Evolutionary conservation across 1,284 basidiomycete species (phyloP).

Genomic region (Ustilago cynodontis): DNA sequence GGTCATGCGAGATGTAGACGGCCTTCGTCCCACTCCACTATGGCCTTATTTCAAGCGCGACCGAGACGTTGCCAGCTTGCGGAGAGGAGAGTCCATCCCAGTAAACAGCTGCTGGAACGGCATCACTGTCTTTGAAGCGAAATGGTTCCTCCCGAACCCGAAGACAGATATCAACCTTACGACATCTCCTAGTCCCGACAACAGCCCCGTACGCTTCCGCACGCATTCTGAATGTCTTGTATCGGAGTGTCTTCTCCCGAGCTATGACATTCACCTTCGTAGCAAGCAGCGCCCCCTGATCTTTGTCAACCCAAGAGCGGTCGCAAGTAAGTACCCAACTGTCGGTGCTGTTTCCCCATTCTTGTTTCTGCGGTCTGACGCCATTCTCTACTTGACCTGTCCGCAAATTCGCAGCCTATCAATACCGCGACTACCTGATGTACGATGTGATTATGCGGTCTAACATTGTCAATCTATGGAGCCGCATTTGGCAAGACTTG

Average conservation of each 20-base stretch:
- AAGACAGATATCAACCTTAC: neutral
- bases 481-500: conserved; percentile 55
- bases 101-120: conserved; percentile 77
- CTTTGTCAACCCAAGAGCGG: conserved; percentile 72
- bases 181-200: conserved; percentile 60
- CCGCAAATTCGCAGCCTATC: conserved; percentile 30
- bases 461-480: conserved; percentile 55
- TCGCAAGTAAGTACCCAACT: conserved; percentile 20
- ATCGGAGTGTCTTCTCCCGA: conserved; percentile 75
- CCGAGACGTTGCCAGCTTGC: conserved; percentile 70
- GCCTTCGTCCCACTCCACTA: conserved; percentile 66
- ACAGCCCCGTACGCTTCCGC: conserved; percentile 73
- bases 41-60: conserved; percentile 75
- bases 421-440: conserved; percentile 48
- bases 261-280: conserved; percentile 73
- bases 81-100: conserved; percentile 64
- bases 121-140: conserved; percentile 73
- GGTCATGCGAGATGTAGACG: conserved; percentile 51
- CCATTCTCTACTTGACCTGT: neutral
- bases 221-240: conserved; percentile 73
- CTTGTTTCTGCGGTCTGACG: neutral
- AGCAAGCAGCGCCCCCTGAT: conserved; percentile 70
- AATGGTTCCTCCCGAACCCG: conserved; percentile 69
- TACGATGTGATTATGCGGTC: conserved; percentile 53
- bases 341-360: neutral